Evolutionary conservation across 2,329 filamentous ascomycete species (phyloP), one percentile per base, ranked within the genome.

Genomic region (Cercospora brassicicola): DNA sequence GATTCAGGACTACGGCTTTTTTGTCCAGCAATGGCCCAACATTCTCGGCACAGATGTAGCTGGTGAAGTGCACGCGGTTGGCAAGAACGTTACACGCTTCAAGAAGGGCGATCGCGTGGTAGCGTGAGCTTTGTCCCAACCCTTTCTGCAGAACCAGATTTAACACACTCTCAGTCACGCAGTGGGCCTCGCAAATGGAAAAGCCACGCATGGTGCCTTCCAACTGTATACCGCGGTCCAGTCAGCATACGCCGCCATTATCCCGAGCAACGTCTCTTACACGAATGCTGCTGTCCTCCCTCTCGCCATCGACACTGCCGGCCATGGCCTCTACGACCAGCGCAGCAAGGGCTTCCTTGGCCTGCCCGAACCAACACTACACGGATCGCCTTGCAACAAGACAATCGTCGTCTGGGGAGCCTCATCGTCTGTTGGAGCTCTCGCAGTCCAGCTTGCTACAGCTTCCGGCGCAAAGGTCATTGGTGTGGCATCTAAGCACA

Each of bases 241-340:
- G 36, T 74, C 76, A 1, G 72, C 74, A 60, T 70, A 78, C 11
- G 77, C 79, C 13, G 73, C 80, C 4, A 78, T 78, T 45, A 79
- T 84, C 59, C 82, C 82, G 0, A 71, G 74, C 45, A 74, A 73
- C 8, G 68, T 82, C 31, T 74, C 78, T 59, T 84, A 76, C 72
- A 78, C 72, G 9, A 68, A 79, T 9, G 82, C 78, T 28, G 71
- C 76, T 30, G 81, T 84, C 26, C 77, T 84, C 1, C 82, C 82
- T 1, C 76, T 84, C 8, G 80, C 80, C 20, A 76, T 83, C 65
- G 80, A 80, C 26, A 84, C 82, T 3, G 81, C 82, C 15, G 75
- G 80, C 18, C 74, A 76, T n/a, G 80, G 78, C 28, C 79, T 84
- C 13, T 84, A 81, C 76, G 77, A 78, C 67, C 74, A 77, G 20